A percentile compares a stretch with the other conserved stretches of the same genome.
phyloP scores from a whole-genome alignment of 768 basidiomycete genomes.

The Lentinus tigrinus region DNA sequence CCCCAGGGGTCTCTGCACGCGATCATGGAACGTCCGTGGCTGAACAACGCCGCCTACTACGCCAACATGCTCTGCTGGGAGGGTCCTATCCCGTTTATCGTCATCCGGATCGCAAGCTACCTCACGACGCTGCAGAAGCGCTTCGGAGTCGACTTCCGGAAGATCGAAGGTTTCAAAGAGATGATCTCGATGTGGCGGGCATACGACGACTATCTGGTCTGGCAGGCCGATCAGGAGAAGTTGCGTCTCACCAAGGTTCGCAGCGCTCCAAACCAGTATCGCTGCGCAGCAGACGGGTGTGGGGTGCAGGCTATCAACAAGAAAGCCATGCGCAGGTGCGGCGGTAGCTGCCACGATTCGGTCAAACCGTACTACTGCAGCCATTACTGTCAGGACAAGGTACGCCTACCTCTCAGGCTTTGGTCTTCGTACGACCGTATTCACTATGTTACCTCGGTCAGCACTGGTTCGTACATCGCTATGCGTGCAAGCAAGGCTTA shows the following conservation, averaged over 20 bases:
- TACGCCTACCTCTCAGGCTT: background rate
- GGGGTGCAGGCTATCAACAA: background rate
- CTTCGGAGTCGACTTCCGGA: background rate
- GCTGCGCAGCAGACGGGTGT: slow-evolving; percentile 3
- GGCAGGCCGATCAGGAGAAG: background rate
- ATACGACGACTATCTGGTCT: background rate
- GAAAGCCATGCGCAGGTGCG: background rate
- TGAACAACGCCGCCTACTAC: slow-evolving; percentile 1
- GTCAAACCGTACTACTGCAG: slow-evolving; percentile 6
- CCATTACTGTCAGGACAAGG: background rate
- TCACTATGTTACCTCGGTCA: background rate
- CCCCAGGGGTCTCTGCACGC: background rate
- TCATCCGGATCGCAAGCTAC: background rate
- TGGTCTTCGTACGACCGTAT: too few relatives aligned
- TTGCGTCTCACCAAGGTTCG: background rate
- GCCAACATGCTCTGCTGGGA: background rate
- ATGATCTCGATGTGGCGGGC: background rate
- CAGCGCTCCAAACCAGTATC: background rate
- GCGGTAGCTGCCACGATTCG: background rate
- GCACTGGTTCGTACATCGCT: slow-evolving; percentile 5
- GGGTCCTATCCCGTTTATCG: background rate
- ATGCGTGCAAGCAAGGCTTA: background rate
- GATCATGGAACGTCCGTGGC: background rate
- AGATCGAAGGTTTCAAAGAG: background rate
- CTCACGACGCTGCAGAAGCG: background rate